Evolutionary conservation across 345 rosid genomes (phyloP).

Genomic region (Brassica napus): DNA sequence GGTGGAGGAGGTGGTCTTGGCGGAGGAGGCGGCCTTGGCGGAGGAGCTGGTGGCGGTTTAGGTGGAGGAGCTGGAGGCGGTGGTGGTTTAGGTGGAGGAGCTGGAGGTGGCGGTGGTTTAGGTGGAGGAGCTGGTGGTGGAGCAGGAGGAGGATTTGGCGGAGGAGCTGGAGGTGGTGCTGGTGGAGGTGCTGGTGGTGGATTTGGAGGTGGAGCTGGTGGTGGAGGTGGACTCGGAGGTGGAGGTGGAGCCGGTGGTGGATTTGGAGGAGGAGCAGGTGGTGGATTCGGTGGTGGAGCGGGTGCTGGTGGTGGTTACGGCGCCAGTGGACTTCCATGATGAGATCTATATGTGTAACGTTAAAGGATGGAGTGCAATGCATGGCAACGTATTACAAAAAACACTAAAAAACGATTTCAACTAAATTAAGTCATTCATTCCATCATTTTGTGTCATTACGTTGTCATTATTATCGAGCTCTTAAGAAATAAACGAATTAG

Average conservation of each 20-base stretch:
- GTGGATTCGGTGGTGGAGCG: conserved; percentile 41
- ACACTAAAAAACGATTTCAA: conserved; percentile 7
- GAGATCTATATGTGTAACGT: conserved; percentile 27
- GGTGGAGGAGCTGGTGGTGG: conserved; percentile 49
- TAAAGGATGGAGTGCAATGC: conserved; percentile 26
- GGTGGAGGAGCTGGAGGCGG: conserved; percentile 51
- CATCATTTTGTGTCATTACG: conserved; percentile 32
- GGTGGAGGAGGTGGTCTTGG: conserved; percentile 48
- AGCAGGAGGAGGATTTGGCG: conserved; percentile 46
- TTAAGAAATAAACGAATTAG: conserved; percentile 21
- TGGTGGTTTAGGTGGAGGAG: conserved; percentile 46
- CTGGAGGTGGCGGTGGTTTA: conserved; percentile 42
- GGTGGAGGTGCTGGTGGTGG: conserved; percentile 51
- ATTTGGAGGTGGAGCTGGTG: conserved; percentile 43
- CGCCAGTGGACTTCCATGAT: conserved; percentile 24
- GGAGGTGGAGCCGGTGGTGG: conserved; percentile 50
- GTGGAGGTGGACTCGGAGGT: conserved; percentile 45
- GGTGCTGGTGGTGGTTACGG: conserved; percentile 35
- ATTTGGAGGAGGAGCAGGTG: conserved; percentile 40
- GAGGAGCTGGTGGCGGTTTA: conserved; percentile 43
- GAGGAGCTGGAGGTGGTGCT: conserved; percentile 46
- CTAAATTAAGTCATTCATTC: conserved; percentile 14
- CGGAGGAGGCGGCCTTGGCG: conserved; percentile 42
- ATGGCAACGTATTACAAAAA: conserved; percentile 25
- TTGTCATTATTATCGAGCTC: neutral